These are phyloP conservation scores for Chlorociboria aeruginascens DNA, from an alignment of 495 filamentous ascomycete genomes.

Conservation along the genomic window DNA sequence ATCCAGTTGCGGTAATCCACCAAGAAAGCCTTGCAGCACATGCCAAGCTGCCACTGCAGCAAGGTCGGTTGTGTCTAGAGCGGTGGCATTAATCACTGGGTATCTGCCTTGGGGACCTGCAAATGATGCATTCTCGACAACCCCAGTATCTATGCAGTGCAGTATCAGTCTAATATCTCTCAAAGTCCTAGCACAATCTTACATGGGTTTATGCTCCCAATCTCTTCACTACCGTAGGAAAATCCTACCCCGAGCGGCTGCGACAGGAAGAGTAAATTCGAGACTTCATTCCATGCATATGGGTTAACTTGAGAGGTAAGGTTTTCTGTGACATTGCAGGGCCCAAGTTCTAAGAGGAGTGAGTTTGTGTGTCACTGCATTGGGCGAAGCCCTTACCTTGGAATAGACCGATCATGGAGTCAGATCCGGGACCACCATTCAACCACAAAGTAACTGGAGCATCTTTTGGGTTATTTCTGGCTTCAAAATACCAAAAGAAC, in stretches of 20 bases:
- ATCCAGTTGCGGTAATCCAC: conserved; percentile 20
- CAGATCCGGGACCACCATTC: conserved; percentile 40
- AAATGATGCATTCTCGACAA: conserved; percentile 3
- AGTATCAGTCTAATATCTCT: background rate
- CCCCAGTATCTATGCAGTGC: background rate
- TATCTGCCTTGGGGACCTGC: conserved; percentile 2
- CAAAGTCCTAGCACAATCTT: background rate
- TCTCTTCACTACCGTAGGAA: conserved; percentile 27
- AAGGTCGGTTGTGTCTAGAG: conserved; percentile 33
- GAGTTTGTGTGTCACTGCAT: background rate
- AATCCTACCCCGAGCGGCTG: conserved; percentile 48
- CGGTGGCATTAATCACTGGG: conserved; percentile 12
- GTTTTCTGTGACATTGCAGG: conserved; percentile 38
- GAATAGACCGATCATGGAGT: conserved; percentile 46
- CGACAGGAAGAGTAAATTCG: conserved; percentile 45
- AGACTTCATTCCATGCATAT: conserved; percentile 43
- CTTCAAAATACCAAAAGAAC: conserved; percentile 37
- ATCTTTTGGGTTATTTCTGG: conserved; percentile 24
- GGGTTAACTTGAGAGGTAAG: conserved; percentile 36
- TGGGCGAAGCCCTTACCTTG: conserved; percentile 25
- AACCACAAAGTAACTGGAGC: conserved; percentile 33
- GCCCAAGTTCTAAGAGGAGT: conserved; percentile 35
- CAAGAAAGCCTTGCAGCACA: conserved; percentile 30
- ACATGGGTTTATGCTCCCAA: conserved; percentile 2
- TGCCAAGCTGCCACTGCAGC: conserved; percentile 30